Evolutionary conservation across 2,329 filamentous ascomycete genomes (phyloP).

Genomic region (Ascochyta clinopodiicola): DNA sequence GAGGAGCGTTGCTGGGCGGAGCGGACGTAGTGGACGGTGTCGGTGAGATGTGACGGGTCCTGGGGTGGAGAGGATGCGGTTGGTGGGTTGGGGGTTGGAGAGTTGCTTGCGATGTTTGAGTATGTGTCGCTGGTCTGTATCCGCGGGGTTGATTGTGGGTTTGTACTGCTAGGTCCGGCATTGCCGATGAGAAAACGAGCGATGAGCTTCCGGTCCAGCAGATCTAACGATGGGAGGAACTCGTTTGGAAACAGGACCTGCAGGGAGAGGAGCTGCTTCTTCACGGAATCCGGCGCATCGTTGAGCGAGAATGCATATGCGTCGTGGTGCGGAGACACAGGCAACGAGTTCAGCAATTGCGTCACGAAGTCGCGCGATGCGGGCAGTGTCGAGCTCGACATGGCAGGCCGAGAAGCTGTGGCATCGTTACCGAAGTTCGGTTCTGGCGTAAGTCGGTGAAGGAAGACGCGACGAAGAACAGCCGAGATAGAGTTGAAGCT

Average conservation of each 20-base stretch:
- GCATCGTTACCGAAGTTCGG: constrained; percentile 14
- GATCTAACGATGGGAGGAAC: constrained; percentile 82
- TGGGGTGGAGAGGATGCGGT: neutral
- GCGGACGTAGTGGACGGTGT: constrained; percentile 61
- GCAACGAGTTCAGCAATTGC: constrained; percentile 39
- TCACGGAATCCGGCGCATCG: constrained; percentile 31
- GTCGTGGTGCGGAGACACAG: constrained; percentile 23
- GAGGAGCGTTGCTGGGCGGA: constrained; percentile 59
- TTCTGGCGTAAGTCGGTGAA: constrained; percentile 22
- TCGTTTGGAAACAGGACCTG: constrained; percentile 85
- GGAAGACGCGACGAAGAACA: constrained; percentile 19
- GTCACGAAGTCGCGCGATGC: constrained; percentile 43
- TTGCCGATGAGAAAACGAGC: constrained; percentile 54
- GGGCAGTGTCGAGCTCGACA: constrained; percentile 23
- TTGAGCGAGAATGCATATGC: constrained; percentile 52
- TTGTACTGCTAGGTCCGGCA: neutral
- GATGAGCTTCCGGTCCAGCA: constrained; percentile 80
- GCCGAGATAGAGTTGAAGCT: constrained; percentile 32
- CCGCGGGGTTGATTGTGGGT: neutral
- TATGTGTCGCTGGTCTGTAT: neutral
- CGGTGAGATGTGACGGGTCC: neutral
- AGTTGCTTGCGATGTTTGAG: neutral
- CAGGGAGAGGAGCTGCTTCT: constrained; percentile 65
- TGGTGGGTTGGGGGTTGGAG: no score
- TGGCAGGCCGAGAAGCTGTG: constrained; percentile 12